A percentile compares a stretch with the other conserved stretches of the same genome.
Conservation (phyloP, 306 rosid species). For the Oxytropis ochrocephala region DNA sequence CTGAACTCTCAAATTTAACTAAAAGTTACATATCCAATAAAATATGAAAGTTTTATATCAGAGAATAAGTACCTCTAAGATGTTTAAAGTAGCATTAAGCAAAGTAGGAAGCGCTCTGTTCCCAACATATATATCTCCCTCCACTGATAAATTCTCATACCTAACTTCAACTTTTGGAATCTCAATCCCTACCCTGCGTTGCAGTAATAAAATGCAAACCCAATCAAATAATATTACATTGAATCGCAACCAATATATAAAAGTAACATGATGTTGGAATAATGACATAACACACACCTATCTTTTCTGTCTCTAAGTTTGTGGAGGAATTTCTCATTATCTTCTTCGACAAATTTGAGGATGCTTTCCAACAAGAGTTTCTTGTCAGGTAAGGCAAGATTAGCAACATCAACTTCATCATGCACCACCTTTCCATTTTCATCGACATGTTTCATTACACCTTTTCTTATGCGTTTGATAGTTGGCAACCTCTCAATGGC, state of each 20-base stretch:
- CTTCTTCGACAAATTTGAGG: conserved; percentile 59
- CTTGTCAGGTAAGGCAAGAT: conserved; percentile 50
- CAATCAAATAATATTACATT: neutral
- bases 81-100: conserved; percentile 45
- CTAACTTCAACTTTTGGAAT: conserved; percentile 64
- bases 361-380: conserved; percentile 56
- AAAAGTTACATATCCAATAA: neutral
- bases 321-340: conserved; percentile 50
- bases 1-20: neutral
- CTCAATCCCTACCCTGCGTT: conserved; percentile 63
- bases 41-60: too few species aligned
- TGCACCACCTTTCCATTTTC: conserved; percentile 46
- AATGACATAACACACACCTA: conserved; percentile 26
- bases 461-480: conserved; percentile 58
- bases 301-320: conserved; percentile 55
- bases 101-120: conserved; percentile 78
- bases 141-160: conserved; percentile 46
- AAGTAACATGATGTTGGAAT: too few species aligned
- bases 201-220: neutral
- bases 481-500: conserved; percentile 80
- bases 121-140: conserved; percentile 73
- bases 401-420: conserved; percentile 53
- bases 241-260: too few species aligned
- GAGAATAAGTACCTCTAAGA: conserved; percentile 47
- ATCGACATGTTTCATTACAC: conserved; percentile 49